These are phyloP conservation scores for Myrica gale DNA, from an alignment of 306 rosid species.

Conservation along the genomic window DNA sequence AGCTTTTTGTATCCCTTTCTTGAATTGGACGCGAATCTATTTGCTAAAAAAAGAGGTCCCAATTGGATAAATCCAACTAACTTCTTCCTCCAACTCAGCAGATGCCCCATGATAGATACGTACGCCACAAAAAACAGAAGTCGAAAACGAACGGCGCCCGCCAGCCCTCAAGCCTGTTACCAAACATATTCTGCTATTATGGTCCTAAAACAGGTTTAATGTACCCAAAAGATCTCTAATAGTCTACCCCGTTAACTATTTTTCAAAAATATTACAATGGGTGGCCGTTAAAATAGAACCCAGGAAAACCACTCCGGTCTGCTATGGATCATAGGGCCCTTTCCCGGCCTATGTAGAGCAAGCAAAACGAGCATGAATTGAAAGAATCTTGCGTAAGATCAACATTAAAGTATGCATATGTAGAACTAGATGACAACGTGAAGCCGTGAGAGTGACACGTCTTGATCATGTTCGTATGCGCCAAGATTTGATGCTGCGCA, in stretches of 20 bases:
- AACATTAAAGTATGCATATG: no score
- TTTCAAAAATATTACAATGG: no score
- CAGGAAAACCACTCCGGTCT: no score
- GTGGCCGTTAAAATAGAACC: no score
- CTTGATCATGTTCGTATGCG: conserved; percentile 43
- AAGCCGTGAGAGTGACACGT: conserved; percentile 65
- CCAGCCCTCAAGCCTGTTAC: not conserved
- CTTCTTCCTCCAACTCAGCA: conserved; percentile 47
- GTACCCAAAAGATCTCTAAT: not conserved
- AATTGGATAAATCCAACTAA: conserved; percentile 58
- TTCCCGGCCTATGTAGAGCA: not conserved
- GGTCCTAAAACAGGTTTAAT: not conserved
- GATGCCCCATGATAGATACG: conserved; percentile 52
- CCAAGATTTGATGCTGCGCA: conserved; percentile 43
- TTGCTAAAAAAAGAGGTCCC: conserved; percentile 46
- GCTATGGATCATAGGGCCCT: no score
- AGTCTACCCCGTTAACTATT: no score
- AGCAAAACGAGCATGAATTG: not conserved
- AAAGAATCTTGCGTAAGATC: not conserved
- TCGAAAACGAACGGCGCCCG: not conserved
- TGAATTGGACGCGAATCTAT: conserved; percentile 40
- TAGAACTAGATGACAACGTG: not conserved
- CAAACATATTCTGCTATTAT: not conserved
- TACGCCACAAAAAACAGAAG: conserved; percentile 25
- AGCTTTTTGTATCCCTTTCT: conserved; percentile 24